phyloP scores from a whole-genome alignment of 345 rosid species.

The Salix caprea region DNA sequence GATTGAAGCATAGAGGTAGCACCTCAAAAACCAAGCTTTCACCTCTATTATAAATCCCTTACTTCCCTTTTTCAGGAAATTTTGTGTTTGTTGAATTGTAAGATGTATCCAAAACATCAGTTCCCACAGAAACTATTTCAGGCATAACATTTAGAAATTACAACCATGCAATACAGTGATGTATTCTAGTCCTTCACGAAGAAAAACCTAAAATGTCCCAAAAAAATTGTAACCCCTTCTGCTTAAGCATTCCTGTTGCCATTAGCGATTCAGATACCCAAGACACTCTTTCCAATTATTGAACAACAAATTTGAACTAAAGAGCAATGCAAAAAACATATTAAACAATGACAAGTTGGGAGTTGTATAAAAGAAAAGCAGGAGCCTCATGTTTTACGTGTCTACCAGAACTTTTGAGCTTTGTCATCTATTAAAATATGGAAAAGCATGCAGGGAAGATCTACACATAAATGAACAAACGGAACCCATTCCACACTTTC shows the following conservation, averaged over 20 bases:
- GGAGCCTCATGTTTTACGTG: not conserved
- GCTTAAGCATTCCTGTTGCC: not conserved
- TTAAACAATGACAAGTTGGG: not conserved
- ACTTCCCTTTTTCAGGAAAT: not conserved
- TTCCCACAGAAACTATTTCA: not conserved
- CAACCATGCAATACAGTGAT: too few species aligned
- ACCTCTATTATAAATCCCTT: not conserved
- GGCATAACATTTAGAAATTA: too few species aligned
- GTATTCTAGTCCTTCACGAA: not conserved
- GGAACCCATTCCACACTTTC: not conserved
- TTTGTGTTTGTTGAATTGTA: not conserved
- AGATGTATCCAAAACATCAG: not conserved
- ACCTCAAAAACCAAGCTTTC: not conserved
- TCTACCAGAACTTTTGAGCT: not conserved
- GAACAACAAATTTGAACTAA: not conserved
- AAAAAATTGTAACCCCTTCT: not conserved
- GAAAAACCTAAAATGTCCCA: not conserved
- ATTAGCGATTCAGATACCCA: not conserved
- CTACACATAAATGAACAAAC: not conserved
- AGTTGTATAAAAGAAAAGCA: not conserved
- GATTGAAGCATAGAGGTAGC: not conserved
- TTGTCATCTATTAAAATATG: not conserved
- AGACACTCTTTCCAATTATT: not conserved
- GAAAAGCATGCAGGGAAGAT: not conserved
- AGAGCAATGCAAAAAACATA: not conserved